Evolutionary conservation across 2,329 filamentous ascomycete species (phyloP), one percentile per base, ranked within the genome.

Genomic region (Xylaria sp.): DNA sequence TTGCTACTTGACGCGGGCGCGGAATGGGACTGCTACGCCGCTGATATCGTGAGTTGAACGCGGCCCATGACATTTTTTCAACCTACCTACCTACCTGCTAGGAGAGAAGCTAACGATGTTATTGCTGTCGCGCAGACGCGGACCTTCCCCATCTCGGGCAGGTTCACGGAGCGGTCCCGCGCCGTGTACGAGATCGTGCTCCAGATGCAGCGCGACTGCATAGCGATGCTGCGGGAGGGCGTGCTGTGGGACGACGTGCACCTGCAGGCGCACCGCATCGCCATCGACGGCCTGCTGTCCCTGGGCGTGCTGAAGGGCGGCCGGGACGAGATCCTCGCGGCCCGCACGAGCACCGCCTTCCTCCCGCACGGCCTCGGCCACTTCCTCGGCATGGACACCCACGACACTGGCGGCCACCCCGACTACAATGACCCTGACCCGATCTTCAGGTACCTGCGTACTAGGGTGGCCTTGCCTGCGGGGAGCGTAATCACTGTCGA

Each of bases 401-500:
- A 97, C 71, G 92, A 97, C 67, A 89, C 86, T 0, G 89, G 89
- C 56, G 90, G 90, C 19, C 86, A 91, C 69, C 79, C 89, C 34
- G 88, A 92, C 72, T 91, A 90, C 65, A 78, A 78, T 7, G 94
- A 99, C 69, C 77, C 82, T 55, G 92, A 99, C 70, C 78, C 83
- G 34, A 85, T 97, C 81, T 97, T 97, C 75, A 82, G 85, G 48
- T 97, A 97, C 69, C 76, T 99, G 56, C 81, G 94, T 41, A 87
- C 96, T 38, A 79, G 94, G 48, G 88, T 90, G 11, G 80, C 75
- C 19, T 72, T 97, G 44, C 91, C 91, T 0, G 87, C 86, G 0
- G 88, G 89, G 7, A 88, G 88, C 45, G 91, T 99, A 20, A 87
- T 99, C 48, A 99, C 94, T 0, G 93, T 97, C 38, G 94, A 99